Percentiles rank a stretch among this genome's conserved stretches.
phyloP scores from a whole-genome alignment of 148 eudicot species.

The Dianthus caryophyllus region DNA sequence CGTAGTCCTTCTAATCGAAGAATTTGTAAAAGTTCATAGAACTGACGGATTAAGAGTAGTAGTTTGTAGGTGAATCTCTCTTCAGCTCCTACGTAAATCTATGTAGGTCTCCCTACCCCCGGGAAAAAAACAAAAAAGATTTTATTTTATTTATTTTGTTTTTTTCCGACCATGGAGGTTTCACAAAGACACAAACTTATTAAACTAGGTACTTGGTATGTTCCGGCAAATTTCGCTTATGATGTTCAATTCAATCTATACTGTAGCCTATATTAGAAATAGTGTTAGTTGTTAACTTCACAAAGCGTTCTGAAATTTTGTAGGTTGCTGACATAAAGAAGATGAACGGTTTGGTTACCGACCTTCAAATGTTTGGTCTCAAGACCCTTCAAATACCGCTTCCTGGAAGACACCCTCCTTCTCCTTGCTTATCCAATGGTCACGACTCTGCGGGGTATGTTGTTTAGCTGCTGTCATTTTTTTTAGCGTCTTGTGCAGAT shows the following conservation, averaged over 20 bases:
- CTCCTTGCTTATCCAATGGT: slow-evolving; percentile 64
- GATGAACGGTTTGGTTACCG: slow-evolving; percentile 74
- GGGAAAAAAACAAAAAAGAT: neutral
- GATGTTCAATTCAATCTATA: neutral
- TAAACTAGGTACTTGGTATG: neutral
- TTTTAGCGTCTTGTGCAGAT: neutral
- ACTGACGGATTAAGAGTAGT: neutral
- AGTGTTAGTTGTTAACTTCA: neutral
- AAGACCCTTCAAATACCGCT: slow-evolving; percentile 82
- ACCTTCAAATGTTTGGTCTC: slow-evolving; percentile 94
- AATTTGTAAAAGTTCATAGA: no score
- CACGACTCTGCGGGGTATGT: slow-evolving; percentile 45
- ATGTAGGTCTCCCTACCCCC: neutral
- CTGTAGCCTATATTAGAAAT: neutral
- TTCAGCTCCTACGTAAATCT: neutral
- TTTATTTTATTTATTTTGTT: no score
- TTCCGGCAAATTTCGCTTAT: neutral
- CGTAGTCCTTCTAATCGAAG: no score
- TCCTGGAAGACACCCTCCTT: slow-evolving; percentile 95
- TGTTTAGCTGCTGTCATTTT: slow-evolving; percentile 5
- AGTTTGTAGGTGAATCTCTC: neutral
- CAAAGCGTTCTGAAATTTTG: slow-evolving; percentile 5
- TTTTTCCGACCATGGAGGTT: neutral
- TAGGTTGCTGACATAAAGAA: slow-evolving; percentile 90
- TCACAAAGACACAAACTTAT: neutral